phyloP scores from a whole-genome alignment of 2,329 filamentous ascomycete species.

The Rhynchosporium secalis region DNA sequence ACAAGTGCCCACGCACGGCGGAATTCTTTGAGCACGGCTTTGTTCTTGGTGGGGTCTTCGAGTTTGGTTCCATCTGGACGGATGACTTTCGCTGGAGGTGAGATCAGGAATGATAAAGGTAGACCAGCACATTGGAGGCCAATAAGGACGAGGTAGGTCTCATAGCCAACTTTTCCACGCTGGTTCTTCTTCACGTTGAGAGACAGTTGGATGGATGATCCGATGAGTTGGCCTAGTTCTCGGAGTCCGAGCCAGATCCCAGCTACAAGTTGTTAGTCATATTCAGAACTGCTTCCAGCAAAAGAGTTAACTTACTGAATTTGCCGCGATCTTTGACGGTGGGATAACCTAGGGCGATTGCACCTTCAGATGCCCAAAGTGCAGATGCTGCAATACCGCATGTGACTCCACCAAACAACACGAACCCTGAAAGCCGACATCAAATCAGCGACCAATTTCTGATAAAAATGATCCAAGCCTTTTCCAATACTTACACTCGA shows the following conservation, averaged over 20 bases:
- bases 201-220: constrained; percentile 68
- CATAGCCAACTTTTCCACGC: constrained; percentile 66
- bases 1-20: constrained; percentile 58
- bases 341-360: constrained; percentile 70
- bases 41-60: constrained; percentile 54
- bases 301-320: constrained; percentile 41
- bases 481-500: constrained; percentile 47
- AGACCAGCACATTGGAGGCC: constrained; percentile 65
- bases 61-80: constrained; percentile 58
- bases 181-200: constrained; percentile 57
- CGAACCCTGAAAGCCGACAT: constrained; percentile 45
- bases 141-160: constrained; percentile 68
- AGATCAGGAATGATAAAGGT: constrained; percentile 62
- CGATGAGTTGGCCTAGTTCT: constrained; percentile 65
- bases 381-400: constrained; percentile 63
- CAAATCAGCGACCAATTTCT: too few species aligned
- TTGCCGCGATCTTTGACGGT: constrained; percentile 66
- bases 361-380: constrained; percentile 73
- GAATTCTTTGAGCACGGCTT: constrained; percentile 59
- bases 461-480: too few species aligned
- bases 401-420: constrained; percentile 64
- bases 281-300: not conserved
- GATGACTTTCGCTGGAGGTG: constrained; percentile 59
- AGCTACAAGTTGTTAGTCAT: constrained; percentile 41
- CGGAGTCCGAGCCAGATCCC: constrained; percentile 65